These are phyloP conservation scores for Houttuynia cordata DNA, from an alignment of 164 flowering plant genomes.

Conservation along the genomic window DNA sequence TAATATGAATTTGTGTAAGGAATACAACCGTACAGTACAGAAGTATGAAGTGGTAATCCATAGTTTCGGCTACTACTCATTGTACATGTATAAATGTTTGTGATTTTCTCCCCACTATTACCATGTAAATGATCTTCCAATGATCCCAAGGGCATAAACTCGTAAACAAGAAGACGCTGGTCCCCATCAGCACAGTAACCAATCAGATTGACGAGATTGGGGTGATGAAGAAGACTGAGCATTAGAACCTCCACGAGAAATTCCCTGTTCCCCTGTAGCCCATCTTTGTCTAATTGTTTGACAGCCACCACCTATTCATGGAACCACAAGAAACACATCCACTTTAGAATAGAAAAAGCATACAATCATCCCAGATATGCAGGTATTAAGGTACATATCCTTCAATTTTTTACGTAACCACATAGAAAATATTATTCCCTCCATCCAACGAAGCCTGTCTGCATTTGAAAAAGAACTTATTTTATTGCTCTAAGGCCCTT, in stretches of 20 bases:
- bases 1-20: not conserved
- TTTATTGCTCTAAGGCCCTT: too few relatives aligned
- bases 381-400: too few relatives aligned
- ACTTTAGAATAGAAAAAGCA: not conserved
- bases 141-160: conserved; percentile 28
- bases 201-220: conserved; percentile 27
- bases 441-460: too few relatives aligned
- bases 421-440: too few relatives aligned
- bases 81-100: not conserved
- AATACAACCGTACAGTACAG: not conserved
- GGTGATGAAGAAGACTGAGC: conserved; percentile 34
- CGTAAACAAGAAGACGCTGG: conserved; percentile 34
- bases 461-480: too few relatives aligned
- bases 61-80: not conserved
- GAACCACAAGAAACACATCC: conserved; percentile 3
- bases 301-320: conserved; percentile 27
- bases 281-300: conserved; percentile 27
- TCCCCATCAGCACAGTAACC: conserved; percentile 38
- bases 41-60: not conserved
- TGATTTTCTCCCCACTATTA: conserved; percentile 1
- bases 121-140: conserved; percentile 35
- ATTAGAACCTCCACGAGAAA: conserved; percentile 33
- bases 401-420: too few relatives aligned
- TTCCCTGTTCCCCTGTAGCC: conserved; percentile 33
- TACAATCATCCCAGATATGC: too few relatives aligned